phyloP scores from a whole-genome alignment of 2,329 filamentous ascomycete genomes.

The Raffaelea arxii region DNA sequence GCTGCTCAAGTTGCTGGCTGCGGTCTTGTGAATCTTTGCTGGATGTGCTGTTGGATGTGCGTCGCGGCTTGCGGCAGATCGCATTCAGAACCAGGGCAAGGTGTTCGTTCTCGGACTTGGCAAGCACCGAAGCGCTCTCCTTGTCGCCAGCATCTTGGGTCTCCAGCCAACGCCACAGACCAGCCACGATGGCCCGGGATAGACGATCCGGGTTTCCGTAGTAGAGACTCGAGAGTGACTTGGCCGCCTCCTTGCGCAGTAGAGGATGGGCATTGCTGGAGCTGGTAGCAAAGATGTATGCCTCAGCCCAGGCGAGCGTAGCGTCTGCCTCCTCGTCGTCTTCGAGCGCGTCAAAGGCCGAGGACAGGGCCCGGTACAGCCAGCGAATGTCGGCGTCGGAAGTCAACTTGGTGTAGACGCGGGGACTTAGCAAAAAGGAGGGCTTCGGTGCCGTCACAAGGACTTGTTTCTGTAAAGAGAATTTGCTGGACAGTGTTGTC shows the following conservation, averaged over 20 bases:
- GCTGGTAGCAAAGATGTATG: conserved; percentile 69
- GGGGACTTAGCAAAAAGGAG: conserved; percentile 76
- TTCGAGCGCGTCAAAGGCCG: conserved; percentile 45
- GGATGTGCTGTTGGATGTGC: no score
- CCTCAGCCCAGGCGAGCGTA: conserved; percentile 71
- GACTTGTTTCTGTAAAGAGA: conserved; percentile 53
- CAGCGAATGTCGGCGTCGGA: conserved; percentile 69
- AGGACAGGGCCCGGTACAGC: conserved; percentile 60
- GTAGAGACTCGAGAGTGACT: conserved; percentile 57
- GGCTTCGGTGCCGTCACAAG: conserved; percentile 67
- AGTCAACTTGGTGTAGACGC: conserved; percentile 72
- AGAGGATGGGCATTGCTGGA: conserved; percentile 50
- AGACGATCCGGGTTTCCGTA: conserved; percentile 45
- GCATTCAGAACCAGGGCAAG: conserved; percentile 52
- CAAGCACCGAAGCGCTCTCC: conserved; percentile 58
- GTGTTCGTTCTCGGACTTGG: conserved; percentile 55
- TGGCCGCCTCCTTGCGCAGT: conserved; percentile 53
- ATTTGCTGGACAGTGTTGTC: conserved; percentile 45
- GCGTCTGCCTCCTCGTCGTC: conserved; percentile 37
- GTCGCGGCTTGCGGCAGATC: conserved; percentile 52
- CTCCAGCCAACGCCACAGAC: conserved; percentile 72
- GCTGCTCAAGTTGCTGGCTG: conserved; percentile 46
- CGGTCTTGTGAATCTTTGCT: no score
- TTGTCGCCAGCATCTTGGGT: conserved; percentile 62
- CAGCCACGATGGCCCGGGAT: conserved; percentile 55